Base-by-base conservation (phyloP, 495 filamentous ascomycete genomes). In the Penicillium silybi region DNA sequence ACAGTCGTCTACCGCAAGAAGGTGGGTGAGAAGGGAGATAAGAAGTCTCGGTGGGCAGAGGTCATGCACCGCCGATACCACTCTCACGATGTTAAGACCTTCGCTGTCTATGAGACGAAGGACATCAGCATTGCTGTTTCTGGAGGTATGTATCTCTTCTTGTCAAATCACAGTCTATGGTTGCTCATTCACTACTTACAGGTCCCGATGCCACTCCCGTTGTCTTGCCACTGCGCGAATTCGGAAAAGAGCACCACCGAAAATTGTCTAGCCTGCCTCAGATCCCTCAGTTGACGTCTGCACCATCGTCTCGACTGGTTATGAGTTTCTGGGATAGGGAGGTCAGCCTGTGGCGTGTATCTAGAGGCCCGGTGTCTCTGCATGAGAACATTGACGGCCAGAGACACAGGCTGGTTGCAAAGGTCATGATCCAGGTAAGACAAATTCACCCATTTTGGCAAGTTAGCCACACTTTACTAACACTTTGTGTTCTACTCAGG, bases 291-390 rank as follows among this genome's bases (percentile, higher is more conserved):
- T 59, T 96, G 7, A 73, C 80, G 23, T 89, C 88, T 45, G 83
- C 90, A 11, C 78, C 85, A 2, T 81, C 78, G 17, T 80, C 80
- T 26, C 79, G 92, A 32, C 66, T 95, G 16, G 70, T 98, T 10
- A 81, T 92, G 70, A 90, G 88, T 61, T 97, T 90, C 86, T 99
- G 93, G 93, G 88, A 92, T 46, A 79, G 85, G 54, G 88, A 96
- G 59, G 72, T 97, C 20, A 83, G 83, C 52, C 82, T 99, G 52
- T 99, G 91, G 91, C 81, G 82, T 39, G 62, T 91, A 13, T 74
- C 59, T 29, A 63, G 67, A 19, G 69, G 67, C 11, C 70, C 69
- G 40, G 47, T 58, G 13, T 70, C 69, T 64, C 65, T 68, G 64
- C 66, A 78, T 41, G 66, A 77, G 43, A 69, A 58, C 29, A 66